These are phyloP conservation scores for Sonneratia alba DNA, from an alignment of 345 rosid genomes.

Conservation along the genomic window DNA sequence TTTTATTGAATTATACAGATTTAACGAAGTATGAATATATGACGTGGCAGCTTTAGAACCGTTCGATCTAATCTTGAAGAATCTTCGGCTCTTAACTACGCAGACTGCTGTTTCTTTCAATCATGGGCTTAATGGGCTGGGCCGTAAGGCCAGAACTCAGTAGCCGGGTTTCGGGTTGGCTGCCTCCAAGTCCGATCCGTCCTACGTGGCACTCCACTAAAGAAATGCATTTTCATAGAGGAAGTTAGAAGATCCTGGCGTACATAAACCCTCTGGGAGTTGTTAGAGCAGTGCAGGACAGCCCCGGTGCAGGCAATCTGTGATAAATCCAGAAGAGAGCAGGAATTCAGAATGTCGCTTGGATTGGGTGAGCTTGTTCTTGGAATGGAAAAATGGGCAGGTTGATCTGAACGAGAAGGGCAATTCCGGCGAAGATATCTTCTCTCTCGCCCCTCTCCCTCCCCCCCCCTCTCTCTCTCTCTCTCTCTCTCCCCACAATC, in stretches of 20 bases:
- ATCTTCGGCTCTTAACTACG: too few species aligned
- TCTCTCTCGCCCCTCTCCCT: not conserved
- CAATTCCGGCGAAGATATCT: not conserved
- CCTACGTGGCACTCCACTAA: too few species aligned
- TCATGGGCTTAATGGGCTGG: too few species aligned
- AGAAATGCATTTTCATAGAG: too few species aligned
- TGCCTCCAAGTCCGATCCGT: too few species aligned
- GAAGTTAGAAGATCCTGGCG: not conserved
- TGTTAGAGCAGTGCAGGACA: not conserved
- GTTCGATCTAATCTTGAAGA: too few species aligned
- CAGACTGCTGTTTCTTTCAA: too few species aligned
- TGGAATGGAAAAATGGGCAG: not conserved
- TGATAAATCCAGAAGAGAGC: not conserved
- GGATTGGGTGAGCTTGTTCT: too few species aligned
- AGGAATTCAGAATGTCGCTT: not conserved
- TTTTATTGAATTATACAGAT: too few species aligned
- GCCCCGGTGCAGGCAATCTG: not conserved
- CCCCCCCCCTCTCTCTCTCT: not conserved
- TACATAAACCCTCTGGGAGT: not conserved
- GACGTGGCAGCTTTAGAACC: too few species aligned
- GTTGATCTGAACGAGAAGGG: not conserved
- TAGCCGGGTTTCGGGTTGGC: too few species aligned
- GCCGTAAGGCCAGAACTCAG: not conserved
- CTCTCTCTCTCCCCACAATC: not conserved
- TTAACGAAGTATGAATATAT: too few species aligned